Percentiles rank a stretch among this genome's conserved stretches.
These are phyloP conservation scores for Neurospora sp. DNA, from an alignment of 495 filamentous ascomycete genomes.

Conservation along the genomic window DNA sequence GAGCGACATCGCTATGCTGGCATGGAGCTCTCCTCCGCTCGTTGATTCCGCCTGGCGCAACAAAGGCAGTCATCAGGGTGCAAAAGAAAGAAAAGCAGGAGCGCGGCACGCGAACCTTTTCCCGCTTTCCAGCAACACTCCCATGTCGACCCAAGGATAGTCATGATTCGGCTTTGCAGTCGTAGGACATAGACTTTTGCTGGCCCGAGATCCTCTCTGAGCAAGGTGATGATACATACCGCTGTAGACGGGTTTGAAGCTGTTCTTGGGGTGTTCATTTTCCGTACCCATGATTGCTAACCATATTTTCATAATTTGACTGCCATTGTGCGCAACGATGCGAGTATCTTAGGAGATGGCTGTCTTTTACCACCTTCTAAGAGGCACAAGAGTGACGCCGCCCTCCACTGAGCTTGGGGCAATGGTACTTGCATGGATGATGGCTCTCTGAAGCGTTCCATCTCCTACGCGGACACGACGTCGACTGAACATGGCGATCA, in stretches of 20 bases:
- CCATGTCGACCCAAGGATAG: constrained; percentile 15
- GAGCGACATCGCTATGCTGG: constrained; percentile 11
- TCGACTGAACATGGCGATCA: constrained; percentile 16
- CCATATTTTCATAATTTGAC: not conserved
- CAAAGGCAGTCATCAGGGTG: constrained; percentile 5
- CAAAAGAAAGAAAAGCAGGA: constrained; percentile 2
- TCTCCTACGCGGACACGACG: constrained; percentile 9
- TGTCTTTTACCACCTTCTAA: not conserved
- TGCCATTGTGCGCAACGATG: not conserved
- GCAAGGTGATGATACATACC: not conserved
- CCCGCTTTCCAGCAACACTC: constrained; percentile 16
- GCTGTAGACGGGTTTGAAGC: not conserved
- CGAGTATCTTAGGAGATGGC: not conserved
- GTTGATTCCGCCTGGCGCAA: constrained; percentile 5
- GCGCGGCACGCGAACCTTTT: constrained; percentile 13
- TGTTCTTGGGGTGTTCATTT: not conserved
- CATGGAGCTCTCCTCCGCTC: not conserved
- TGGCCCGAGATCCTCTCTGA: not conserved
- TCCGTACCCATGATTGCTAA: not conserved
- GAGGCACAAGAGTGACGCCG: not conserved
- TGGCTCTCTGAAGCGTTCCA: constrained; percentile 13
- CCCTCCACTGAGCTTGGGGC: constrained; percentile 2
- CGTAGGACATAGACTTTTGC: not conserved
- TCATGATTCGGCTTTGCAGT: constrained; percentile 15
- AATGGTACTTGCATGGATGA: constrained; percentile 16